Conservation (phyloP, 208 protist species). For the Plasmodiophora brassicae region DNA sequence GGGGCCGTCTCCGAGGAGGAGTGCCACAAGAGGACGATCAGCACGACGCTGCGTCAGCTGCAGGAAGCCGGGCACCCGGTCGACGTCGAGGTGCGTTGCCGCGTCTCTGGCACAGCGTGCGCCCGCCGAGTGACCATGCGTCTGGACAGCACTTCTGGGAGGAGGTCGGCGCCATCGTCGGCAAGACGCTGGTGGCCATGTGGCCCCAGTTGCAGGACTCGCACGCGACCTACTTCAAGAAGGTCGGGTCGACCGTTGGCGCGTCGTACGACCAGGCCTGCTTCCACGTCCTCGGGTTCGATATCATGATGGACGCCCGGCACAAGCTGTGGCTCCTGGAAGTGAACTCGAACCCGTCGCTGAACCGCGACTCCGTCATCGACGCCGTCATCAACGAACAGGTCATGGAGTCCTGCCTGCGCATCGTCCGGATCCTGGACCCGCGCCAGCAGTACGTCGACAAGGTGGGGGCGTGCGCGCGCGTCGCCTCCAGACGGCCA, state of each 20-base stretch:
- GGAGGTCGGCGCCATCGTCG: neutral
- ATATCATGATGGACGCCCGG: neutral
- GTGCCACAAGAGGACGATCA: neutral
- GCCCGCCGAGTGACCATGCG: too few relatives aligned
- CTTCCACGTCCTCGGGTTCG: slow-evolving; percentile 32
- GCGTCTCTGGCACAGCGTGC: too few relatives aligned
- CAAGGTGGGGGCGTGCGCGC: neutral
- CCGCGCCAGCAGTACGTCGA: neutral
- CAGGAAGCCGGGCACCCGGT: neutral
- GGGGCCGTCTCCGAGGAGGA: neutral
- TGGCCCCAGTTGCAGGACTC: too few relatives aligned
- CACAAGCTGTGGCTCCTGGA: slow-evolving; percentile 13
- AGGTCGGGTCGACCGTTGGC: too few relatives aligned
- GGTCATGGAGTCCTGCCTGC: too few relatives aligned
- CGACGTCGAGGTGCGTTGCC: neutral
- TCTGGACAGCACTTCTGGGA: neutral
- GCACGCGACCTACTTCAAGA: too few relatives aligned
- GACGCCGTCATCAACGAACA: too few relatives aligned
- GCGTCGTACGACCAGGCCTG: too few relatives aligned
- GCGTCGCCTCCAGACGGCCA: neutral
- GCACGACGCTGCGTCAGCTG: neutral
- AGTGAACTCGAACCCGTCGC: slow-evolving; percentile 29
- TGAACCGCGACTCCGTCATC: too few relatives aligned
- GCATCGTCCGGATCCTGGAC: neutral
- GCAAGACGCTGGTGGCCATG: neutral